phyloP scores from a whole-genome alignment of 2,329 filamentous ascomycete genomes.

The Passalora sequoiae region DNA sequence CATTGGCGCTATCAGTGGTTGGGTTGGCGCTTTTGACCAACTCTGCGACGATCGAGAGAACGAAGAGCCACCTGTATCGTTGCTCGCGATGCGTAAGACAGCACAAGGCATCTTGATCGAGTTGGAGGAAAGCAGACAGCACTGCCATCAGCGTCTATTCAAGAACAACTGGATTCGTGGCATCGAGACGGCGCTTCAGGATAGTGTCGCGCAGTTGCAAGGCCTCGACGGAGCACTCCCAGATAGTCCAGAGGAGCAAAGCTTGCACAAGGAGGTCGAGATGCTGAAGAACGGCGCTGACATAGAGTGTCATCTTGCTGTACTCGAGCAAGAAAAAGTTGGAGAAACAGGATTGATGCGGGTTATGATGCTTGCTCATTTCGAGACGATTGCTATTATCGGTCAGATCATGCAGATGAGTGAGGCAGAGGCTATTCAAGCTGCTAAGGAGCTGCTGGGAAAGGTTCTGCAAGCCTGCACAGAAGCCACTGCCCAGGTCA shows the following conservation, averaged over 20 bases:
- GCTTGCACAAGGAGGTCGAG: conserved; percentile 75
- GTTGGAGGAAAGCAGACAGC: conserved; percentile 81
- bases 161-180: conserved; percentile 81
- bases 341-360: conserved; percentile 76
- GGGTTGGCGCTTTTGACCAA: conserved; percentile 86
- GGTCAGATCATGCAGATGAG: conserved; percentile 76
- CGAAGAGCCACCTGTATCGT: conserved; percentile 60
- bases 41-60: conserved; percentile 68
- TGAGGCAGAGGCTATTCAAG: conserved; percentile 74
- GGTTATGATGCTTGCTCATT: conserved; percentile 79
- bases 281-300: conserved; percentile 77
- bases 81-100: conserved; percentile 75
- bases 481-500: conserved; percentile 70
- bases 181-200: conserved; percentile 80
- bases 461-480: conserved; percentile 74
- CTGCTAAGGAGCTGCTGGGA: conserved; percentile 70
- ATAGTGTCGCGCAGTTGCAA: conserved; percentile 72
- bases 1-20: conserved; percentile 79
- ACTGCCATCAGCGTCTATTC: conserved; percentile 77
- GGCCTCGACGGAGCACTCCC: conserved; percentile 59
- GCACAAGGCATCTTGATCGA: conserved; percentile 84
- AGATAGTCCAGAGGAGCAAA: conserved; percentile 58
- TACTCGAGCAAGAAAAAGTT: conserved; percentile 77
- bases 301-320: conserved; percentile 68
- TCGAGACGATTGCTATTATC: conserved; percentile 81